Evolutionary conservation across 2,329 filamentous ascomycete species (phyloP), one percentile per base, ranked within the genome.

Genomic region (Colletotrichum noveboracense): DNA sequence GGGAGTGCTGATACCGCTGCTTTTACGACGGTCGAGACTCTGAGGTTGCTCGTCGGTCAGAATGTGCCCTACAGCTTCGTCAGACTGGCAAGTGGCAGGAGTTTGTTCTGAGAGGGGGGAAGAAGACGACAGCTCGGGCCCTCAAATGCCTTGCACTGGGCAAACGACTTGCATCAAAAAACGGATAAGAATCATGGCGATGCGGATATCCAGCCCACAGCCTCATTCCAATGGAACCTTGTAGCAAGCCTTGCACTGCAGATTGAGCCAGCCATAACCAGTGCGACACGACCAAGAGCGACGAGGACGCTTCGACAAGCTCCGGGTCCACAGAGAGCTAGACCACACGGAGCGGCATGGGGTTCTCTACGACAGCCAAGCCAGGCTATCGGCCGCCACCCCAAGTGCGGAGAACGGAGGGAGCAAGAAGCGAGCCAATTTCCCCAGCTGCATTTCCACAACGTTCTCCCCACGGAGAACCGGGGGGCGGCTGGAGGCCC

Each of bases 41-140:
- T 97, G 71, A 89, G 95, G 78, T 84, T 96, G 75, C 88, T 97
- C 28, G 94, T 96, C 13, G 95, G 95, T 12, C 94, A 97, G 85
- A 97, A 97, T 82, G 94, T 97, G 72, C 94, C 94, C 7, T 96
- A 95, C 84, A 96, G 94, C 84, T 97, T 97, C 86, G 95, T 97
- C 56, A 89, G 94, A 65, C 87, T 97, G 81, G 94, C 95, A 3
- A 88, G 88, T 65, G 89, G 89, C 4, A 84, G 88, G 26, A 86
- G 85, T 32, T 83, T 89, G 76, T 90, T 87, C 78, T 90, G 82
- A 85, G 62, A 64, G 65, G 30, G 12, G 21, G 12, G 26, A 14
- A 8, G n/a, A 26, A 6, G 14, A 13, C 9, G 21, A 56, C 14
- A 52, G 43, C 8, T 36, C 18, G 30, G 10, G 30, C 18, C 21